These are phyloP conservation scores for Talaromyces stipitatus DNA, from an alignment of 495 filamentous ascomycete species.

Conservation along the genomic window DNA sequence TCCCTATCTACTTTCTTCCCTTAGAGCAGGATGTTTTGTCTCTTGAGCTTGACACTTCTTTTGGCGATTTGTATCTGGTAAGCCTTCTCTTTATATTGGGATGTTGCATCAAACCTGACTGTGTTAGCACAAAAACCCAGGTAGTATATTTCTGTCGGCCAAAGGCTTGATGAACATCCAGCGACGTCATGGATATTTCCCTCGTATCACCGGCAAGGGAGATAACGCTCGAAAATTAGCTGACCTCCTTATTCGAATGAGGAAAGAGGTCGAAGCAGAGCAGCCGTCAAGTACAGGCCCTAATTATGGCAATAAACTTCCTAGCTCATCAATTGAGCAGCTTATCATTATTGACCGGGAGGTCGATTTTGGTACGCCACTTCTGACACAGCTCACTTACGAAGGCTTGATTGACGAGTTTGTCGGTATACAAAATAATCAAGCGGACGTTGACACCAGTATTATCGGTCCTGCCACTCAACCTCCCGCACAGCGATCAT, in stretches of 20 bases:
- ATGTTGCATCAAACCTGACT: slow-evolving; percentile 12
- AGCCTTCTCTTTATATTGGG: slow-evolving; percentile 7
- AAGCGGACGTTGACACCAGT: slow-evolving; percentile 87
- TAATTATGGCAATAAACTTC: slow-evolving; percentile 59
- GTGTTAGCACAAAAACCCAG: slow-evolving; percentile 74
- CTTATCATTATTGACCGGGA: slow-evolving; percentile 94
- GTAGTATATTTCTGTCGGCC: slow-evolving; percentile 76
- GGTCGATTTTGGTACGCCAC: slow-evolving; percentile 81
- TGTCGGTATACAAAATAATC: slow-evolving; percentile 79
- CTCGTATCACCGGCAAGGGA: slow-evolving; percentile 91
- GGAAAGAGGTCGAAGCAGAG: slow-evolving; percentile 76
- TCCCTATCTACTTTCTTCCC: slow-evolving; percentile 82
- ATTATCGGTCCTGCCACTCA: slow-evolving; percentile 69
- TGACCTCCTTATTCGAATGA: slow-evolving; percentile 87
- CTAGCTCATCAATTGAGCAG: slow-evolving; percentile 79
- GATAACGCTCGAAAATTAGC: slow-evolving; percentile 85
- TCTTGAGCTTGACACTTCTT: slow-evolving; percentile 79
- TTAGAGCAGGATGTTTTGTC: slow-evolving; percentile 88
- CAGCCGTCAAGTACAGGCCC: slow-evolving; percentile 53
- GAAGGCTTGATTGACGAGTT: slow-evolving; percentile 94
- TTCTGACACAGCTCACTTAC: slow-evolving; percentile 94
- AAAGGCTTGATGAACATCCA: slow-evolving; percentile 95
- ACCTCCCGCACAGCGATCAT: slow-evolving; percentile 43
- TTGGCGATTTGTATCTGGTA: slow-evolving; percentile 79
- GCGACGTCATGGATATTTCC: slow-evolving; percentile 85